phyloP scores from a whole-genome alignment of 202 grass and related monocot genomes.

The Schoenoplectus tabernaemontani region DNA sequence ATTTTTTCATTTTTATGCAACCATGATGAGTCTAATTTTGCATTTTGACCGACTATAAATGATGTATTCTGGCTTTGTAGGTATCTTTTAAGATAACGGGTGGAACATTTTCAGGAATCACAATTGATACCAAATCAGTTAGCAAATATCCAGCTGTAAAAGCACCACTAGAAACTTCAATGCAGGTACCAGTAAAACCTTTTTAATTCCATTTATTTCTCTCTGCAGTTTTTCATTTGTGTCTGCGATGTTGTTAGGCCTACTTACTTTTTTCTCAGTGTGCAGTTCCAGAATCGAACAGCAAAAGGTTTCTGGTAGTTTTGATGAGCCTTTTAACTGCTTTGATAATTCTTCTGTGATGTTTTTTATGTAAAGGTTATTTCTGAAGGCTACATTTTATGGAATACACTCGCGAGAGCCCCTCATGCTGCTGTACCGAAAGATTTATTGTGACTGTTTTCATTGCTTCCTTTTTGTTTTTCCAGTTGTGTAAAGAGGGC shows the following conservation, averaged over 20 bases:
- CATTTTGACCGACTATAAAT: slow-evolving; percentile 1
- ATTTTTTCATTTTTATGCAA: slow-evolving; percentile 19
- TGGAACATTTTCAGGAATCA: slow-evolving; percentile 68
- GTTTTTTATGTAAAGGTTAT: slow-evolving; percentile 46
- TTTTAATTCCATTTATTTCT: slow-evolving; percentile 10
- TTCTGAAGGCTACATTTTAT: slow-evolving; percentile 87
- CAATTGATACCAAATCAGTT: slow-evolving; percentile 78
- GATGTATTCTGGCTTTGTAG: slow-evolving; percentile 34
- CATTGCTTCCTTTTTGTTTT: neutral
- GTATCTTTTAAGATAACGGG: slow-evolving; percentile 84
- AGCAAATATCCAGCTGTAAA: slow-evolving; percentile 74
- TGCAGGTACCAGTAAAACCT: slow-evolving; percentile 50
- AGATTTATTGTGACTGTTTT: slow-evolving; percentile 15
- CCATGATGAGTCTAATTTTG: slow-evolving; percentile 14
- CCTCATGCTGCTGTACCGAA: slow-evolving; percentile 48
- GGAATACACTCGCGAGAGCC: slow-evolving; percentile 92
- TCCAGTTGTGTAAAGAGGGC: neutral
- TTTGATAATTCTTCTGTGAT: neutral
- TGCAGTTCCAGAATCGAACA: no score
- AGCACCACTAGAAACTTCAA: slow-evolving; percentile 73
- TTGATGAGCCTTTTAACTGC: slow-evolving; percentile 10
- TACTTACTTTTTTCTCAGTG: neutral
- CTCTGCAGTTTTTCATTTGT: neutral
- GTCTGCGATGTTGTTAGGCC: neutral
- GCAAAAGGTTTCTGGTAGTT: no score